Conservation (phyloP, 768 basidiomycete species). For the Nevesoporus exiguus region DNA sequence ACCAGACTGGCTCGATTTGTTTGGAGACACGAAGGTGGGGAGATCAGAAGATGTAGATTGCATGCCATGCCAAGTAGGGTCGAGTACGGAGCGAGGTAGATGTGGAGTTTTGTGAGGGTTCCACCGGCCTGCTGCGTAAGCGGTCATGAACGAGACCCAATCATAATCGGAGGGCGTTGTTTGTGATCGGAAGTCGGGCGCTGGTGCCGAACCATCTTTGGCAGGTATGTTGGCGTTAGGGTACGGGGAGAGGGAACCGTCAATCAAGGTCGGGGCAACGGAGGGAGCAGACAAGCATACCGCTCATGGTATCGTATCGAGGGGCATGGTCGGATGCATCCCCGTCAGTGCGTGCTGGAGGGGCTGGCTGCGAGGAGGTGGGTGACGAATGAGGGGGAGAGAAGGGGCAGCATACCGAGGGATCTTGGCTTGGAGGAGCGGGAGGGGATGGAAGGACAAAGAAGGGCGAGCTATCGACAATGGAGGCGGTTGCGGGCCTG, state of each 20-base stretch:
- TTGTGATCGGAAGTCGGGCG: slow-evolving; percentile 19
- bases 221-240: slow-evolving; percentile 6
- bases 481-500: slow-evolving; percentile 44
- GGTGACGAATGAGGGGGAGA: background rate
- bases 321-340: slow-evolving; percentile 10
- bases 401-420: slow-evolving; percentile 7
- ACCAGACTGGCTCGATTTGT: slow-evolving; percentile 7
- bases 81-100: slow-evolving; percentile 41
- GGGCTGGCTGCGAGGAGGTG: slow-evolving; percentile 3
- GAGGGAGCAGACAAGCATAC: slow-evolving; percentile 15
- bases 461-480: slow-evolving; percentile 37
- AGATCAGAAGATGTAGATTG: slow-evolving; percentile 11
- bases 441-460: slow-evolving; percentile 42
- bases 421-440: background rate
- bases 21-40: background rate
- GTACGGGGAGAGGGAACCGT: slow-evolving; percentile 15
- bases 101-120: slow-evolving; percentile 70
- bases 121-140: slow-evolving; percentile 77
- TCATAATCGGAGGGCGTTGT: slow-evolving; percentile 41
- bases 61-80: slow-evolving; percentile 16
- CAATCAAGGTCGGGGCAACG: slow-evolving; percentile 2
- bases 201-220: slow-evolving; percentile 13
- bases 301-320: slow-evolving; percentile 18
- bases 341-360: slow-evolving; percentile 3
- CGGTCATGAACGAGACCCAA: slow-evolving; percentile 75